Percentiles rank a stretch among this genome's conserved stretches.
Evolutionary conservation across 805 yeast genomes (phyloP).

Genomic region (Yarrowia sp.): DNA sequence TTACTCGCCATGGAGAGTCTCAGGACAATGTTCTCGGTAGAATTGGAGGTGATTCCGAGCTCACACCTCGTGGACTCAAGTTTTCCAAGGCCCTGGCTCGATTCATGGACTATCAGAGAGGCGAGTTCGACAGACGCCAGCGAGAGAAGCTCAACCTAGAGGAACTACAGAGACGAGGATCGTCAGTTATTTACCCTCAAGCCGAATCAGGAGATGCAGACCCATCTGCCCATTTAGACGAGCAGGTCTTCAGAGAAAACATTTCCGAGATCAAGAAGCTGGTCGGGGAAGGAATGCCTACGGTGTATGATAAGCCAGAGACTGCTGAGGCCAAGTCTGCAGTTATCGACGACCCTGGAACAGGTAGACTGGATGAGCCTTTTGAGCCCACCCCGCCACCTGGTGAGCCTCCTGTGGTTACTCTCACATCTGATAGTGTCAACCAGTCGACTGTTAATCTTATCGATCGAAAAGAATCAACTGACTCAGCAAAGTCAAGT

Average conservation of each 20-base stretch:
- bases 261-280: background rate
- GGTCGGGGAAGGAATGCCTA: constrained; percentile 5
- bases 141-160: constrained; percentile 45
- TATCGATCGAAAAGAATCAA: background rate
- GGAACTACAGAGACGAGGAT: background rate
- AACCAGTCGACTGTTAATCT: background rate
- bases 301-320: background rate
- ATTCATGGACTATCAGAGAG: constrained; percentile 69
- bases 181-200: background rate
- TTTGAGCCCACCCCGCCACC: background rate
- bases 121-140: constrained; percentile 63
- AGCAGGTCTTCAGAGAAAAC: background rate
- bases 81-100: constrained; percentile 69
- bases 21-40: constrained; percentile 77
- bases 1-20: constrained; percentile 92
- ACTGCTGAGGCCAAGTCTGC: background rate
- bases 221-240: background rate
- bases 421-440: background rate
- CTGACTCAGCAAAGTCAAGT: background rate
- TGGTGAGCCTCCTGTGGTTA: background rate
- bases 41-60: constrained; percentile 86
- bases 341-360: background rate
- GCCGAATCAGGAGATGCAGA: background rate
- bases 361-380: background rate
- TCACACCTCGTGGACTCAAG: constrained; percentile 73